These are phyloP conservation scores for Chaetoscypha palmicola DNA, from an alignment of 2,329 filamentous ascomycete genomes.

Conservation along the genomic window DNA sequence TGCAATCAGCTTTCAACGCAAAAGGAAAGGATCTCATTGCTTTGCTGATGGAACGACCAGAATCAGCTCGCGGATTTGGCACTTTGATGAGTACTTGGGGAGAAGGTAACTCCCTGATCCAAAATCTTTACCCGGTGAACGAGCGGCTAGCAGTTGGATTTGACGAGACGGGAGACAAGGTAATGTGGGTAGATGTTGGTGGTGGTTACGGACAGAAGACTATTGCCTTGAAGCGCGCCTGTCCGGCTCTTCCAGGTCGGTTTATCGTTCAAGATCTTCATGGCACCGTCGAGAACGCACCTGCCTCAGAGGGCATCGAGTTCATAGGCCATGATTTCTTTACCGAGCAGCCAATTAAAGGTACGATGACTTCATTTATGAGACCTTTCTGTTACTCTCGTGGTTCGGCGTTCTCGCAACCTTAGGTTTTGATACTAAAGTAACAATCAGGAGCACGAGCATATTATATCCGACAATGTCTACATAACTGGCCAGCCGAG, in stretches of 20 bases:
- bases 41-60: background rate
- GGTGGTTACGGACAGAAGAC: slow-evolving; percentile 4
- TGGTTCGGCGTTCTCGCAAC: background rate
- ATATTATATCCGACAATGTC: slow-evolving; percentile 26
- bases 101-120: background rate
- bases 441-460: slow-evolving; percentile 20
- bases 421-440: background rate
- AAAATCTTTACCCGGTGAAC: background rate
- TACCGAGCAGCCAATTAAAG: slow-evolving; percentile 1
- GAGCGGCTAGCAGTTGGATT: background rate
- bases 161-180: background rate
- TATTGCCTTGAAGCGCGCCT: slow-evolving; percentile 33
- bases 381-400: too few species aligned
- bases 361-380: too few species aligned
- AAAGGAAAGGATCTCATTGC: slow-evolving; percentile 1
- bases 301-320: background rate
- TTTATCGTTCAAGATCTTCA: slow-evolving; percentile 1
- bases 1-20: background rate
- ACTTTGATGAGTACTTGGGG: slow-evolving; percentile 6
- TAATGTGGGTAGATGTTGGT: slow-evolving; percentile 9
- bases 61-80: background rate
- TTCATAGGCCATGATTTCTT: slow-evolving; percentile 4
- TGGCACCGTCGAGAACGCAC: background rate
- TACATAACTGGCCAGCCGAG: slow-evolving; percentile 30
- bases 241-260: background rate